Evolutionary conservation across 768 basidiomycete genomes (phyloP).

Genomic region (Termitomyces sp.): DNA sequence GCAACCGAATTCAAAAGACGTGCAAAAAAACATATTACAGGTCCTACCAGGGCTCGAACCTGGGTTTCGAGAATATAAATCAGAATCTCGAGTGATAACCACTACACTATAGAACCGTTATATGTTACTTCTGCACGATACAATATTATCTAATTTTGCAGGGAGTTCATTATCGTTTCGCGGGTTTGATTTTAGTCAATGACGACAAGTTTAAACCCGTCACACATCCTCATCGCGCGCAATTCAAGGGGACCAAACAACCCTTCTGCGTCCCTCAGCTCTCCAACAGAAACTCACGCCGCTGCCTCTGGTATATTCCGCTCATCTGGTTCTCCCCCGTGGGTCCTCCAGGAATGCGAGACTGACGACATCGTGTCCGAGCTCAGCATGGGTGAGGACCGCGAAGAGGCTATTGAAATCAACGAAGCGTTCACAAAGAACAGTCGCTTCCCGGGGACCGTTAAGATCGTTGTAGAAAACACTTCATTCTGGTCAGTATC

Average conservation of each 20-base stretch:
- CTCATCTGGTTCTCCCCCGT: slow-evolving; percentile 73
- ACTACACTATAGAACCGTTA: slow-evolving; percentile 30
- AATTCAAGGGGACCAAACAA: slow-evolving; percentile 74
- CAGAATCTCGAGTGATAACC: slow-evolving; percentile 27
- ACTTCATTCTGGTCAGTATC: slow-evolving; percentile 83
- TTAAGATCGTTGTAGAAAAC: slow-evolving; percentile 85
- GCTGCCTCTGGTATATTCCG: slow-evolving; percentile 82
- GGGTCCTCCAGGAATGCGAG: slow-evolving; percentile 75
- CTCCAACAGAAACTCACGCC: slow-evolving; percentile 84
- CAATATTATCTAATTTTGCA: too few species aligned
- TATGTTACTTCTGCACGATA: too few species aligned
- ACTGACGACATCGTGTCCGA: slow-evolving; percentile 66
- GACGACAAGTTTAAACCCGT: slow-evolving; percentile 75
- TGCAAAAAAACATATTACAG: slow-evolving; percentile 18
- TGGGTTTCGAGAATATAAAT: slow-evolving; percentile 33
- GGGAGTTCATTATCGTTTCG: too few species aligned
- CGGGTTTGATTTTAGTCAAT: slow-evolving; percentile 20
- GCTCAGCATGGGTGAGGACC: slow-evolving; percentile 56
- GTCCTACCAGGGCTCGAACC: slow-evolving; percentile 43
- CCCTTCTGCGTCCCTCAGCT: slow-evolving; percentile 75
- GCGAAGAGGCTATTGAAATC: slow-evolving; percentile 71
- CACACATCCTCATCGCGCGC: slow-evolving; percentile 85
- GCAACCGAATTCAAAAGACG: too few species aligned
- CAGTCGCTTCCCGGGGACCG: slow-evolving; percentile 71
- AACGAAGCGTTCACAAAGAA: slow-evolving; percentile 73